Evolutionary conservation across 345 rosid species (phyloP), one percentile per base, ranked within the genome.

Genomic region (rapeseed (Brassica napus)): DNA sequence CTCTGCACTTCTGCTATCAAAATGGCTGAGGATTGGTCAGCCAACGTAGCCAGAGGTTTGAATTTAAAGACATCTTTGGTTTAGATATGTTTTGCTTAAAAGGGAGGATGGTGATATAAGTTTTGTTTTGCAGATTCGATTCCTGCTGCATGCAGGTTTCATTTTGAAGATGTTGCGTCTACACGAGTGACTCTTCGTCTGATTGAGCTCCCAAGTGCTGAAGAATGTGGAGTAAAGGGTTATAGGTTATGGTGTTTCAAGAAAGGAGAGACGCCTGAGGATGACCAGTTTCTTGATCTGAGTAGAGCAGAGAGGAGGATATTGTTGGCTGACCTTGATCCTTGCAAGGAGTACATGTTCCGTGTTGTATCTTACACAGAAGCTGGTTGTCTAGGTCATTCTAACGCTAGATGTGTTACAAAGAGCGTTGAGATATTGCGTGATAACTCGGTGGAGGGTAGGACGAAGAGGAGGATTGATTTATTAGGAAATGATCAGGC

Each of bases 191-290:
- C 84, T 35, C 83, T 93, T 76, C 81, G 86, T 76, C 65, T 96
- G 71, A 82, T 96, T 77, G 99, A 92, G 77, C 71, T 86, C 58
- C 83, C 95, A 44, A 77, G 75, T 34, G 72, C 77, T 16, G 69
- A 79, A 60, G 85, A 88, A 31, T 68, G 75, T 42, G 86, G 84
- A 71, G 85, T 96, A 18, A 86, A 84, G 76, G 98, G 99, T 62
- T 93, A 93, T 79, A 96, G 92, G 86, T 90, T 96, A 76, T 96
- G 99, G 98, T 93, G 83, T 81, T 85, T 85, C 64, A 88, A 87
- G 88, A 92, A 87, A 82, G 95, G 91, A 77, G 97, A 91, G 71
- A 70, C 77, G 0, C 86, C 75, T 26, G 62, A 85, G 52, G 86
- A 86, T 72, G 97, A 91, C 18, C 86, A 94, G 3, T 67, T 82